A percentile compares a stretch with the other conserved stretches of the same genome.
Evolutionary conservation across 2,329 filamentous ascomycete genomes (phyloP).

Genomic region (Hypoxylon sp.): DNA sequence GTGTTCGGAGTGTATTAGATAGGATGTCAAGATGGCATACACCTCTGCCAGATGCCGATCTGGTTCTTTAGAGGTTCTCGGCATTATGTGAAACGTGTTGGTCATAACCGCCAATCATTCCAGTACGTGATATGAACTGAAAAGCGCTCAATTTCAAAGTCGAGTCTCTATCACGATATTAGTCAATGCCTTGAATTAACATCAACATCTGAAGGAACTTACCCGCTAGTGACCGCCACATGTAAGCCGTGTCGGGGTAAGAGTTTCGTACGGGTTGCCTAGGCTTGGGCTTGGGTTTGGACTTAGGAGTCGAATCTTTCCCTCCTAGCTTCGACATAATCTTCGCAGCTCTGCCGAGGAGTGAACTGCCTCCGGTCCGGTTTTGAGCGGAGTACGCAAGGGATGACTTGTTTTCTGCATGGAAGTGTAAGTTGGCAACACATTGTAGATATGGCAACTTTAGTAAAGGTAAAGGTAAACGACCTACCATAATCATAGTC

Average conservation of each 20-base stretch:
- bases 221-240: conserved; percentile 43
- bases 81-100: neutral
- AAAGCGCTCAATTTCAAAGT: conserved; percentile 11
- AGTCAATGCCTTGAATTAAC: neutral
- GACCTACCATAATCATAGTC: conserved; percentile 25
- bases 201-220: neutral
- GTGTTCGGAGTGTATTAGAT: neutral
- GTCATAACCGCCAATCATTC: neutral
- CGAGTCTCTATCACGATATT: conserved; percentile 28
- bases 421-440: conserved; percentile 5
- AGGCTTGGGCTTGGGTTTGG: conserved; percentile 30
- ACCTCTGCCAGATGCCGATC: neutral
- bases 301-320: conserved; percentile 28
- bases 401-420: conserved; percentile 33
- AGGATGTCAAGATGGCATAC: neutral
- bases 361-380: conserved; percentile 15
- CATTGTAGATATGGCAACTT: neutral
- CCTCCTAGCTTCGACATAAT: conserved; percentile 45
- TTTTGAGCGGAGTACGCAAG: conserved; percentile 19
- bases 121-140: neutral
- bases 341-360: conserved; percentile 36
- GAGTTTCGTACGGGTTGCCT: conserved; percentile 28
- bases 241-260: conserved; percentile 36
- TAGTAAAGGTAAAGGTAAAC: conserved; percentile 4
- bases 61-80: neutral